phyloP scores from a whole-genome alignment of 345 rosid genomes.

The Punica granatum region DNA sequence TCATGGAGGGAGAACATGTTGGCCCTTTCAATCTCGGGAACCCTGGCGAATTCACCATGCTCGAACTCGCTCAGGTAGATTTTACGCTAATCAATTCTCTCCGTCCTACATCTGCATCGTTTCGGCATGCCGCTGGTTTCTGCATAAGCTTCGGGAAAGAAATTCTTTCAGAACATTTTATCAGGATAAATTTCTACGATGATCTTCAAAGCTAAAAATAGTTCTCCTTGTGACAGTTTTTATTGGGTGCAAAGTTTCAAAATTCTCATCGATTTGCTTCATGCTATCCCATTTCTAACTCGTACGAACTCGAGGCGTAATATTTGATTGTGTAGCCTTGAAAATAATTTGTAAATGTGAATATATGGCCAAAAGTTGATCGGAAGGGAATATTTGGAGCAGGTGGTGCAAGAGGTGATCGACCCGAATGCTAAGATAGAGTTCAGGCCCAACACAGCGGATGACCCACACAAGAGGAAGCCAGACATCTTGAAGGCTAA shows the following conservation, averaged over 20 bases:
- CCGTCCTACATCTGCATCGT: neutral
- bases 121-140: neutral
- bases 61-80: slow-evolving; percentile 84
- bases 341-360: too few species aligned
- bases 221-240: too few species aligned
- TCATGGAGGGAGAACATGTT: slow-evolving; percentile 96
- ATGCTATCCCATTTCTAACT: too few species aligned
- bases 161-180: too few species aligned
- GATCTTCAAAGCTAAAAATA: too few species aligned
- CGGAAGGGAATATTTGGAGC: slow-evolving; percentile 1
- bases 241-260: too few species aligned
- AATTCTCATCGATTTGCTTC: too few species aligned
- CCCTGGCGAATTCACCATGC: slow-evolving; percentile 82
- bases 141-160: too few species aligned
- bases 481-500: slow-evolving; percentile 86
- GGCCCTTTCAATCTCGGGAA: slow-evolving; percentile 89
- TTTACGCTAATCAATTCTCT: neutral
- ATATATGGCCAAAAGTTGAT: too few species aligned
- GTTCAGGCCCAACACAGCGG: slow-evolving; percentile 82
- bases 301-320: too few species aligned
- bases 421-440: slow-evolving; percentile 79
- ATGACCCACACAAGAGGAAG: slow-evolving; percentile 82
- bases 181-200: too few species aligned
- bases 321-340: too few species aligned
- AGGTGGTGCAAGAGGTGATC: slow-evolving; percentile 81